phyloP scores from a whole-genome alignment of 495 filamentous ascomycete genomes.

The Cenococcum geophilum region DNA sequence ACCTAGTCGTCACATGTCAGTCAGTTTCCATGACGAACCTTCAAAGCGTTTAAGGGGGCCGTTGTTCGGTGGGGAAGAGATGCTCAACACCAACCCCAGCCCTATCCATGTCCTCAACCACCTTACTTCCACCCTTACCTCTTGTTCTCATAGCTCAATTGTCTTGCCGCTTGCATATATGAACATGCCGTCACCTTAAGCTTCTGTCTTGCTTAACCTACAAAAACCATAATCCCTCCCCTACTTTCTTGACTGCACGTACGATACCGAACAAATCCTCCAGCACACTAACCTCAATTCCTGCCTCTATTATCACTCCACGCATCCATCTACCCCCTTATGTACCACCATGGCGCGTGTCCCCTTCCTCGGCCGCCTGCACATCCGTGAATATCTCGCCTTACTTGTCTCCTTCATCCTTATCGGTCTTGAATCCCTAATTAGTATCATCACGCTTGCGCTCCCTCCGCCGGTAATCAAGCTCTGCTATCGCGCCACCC shows the following conservation, averaged over 20 bases:
- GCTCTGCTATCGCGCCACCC: slow-evolving; percentile 77
- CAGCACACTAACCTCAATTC: not conserved
- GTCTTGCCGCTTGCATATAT: too few species aligned
- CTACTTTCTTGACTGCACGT: not conserved
- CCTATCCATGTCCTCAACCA: not conserved
- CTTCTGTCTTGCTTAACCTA: too few species aligned
- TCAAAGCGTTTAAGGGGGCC: not conserved
- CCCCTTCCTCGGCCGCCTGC: slow-evolving; percentile 77
- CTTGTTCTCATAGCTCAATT: too few species aligned
- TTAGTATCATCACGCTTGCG: slow-evolving; percentile 82
- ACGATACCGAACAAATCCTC: not conserved
- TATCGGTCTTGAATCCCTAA: slow-evolving; percentile 69
- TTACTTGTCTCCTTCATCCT: slow-evolving; percentile 76
- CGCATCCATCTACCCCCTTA: not conserved
- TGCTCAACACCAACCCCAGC: not conserved
- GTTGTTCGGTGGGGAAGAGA: not conserved
- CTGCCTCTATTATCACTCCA: not conserved
- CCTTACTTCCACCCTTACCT: too few species aligned
- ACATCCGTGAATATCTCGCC: slow-evolving; percentile 80
- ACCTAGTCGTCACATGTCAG: not conserved
- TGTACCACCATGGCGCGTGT: slow-evolving; percentile 56
- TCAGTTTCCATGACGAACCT: not conserved
- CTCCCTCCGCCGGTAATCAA: slow-evolving; percentile 66
- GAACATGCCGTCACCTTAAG: too few species aligned
- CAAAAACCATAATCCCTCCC: not conserved